Percentiles rank a stretch among this genome's conserved stretches.
Evolutionary conservation across 78 protist species (phyloP).

Genomic region (Bodo saltans): DNA sequence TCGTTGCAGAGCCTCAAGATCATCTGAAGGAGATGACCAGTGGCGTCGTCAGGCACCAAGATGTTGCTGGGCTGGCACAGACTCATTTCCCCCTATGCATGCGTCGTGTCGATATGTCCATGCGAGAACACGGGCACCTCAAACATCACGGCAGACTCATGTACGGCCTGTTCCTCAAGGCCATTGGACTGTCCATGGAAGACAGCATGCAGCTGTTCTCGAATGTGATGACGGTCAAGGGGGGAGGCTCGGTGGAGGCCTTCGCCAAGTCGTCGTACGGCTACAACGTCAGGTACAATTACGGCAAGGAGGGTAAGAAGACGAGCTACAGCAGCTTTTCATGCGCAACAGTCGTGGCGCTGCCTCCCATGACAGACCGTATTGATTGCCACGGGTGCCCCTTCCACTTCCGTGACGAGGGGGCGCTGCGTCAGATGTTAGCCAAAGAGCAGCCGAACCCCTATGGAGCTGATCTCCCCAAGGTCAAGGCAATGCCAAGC

Average conservation of each 20-base stretch:
- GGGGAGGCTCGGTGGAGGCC: not conserved
- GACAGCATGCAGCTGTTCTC: not conserved
- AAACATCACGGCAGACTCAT: not conserved
- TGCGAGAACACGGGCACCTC: not conserved
- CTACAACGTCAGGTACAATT: not conserved
- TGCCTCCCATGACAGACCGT: not conserved
- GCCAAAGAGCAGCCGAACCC: not conserved
- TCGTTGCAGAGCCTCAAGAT: not conserved
- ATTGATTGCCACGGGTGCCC: conserved; percentile 24
- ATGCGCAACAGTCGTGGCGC: not conserved
- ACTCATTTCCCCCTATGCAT: conserved; percentile 27
- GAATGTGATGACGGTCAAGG: not conserved
- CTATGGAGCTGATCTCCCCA: too few species aligned
- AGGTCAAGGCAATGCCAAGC: not conserved
- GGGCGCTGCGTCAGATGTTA: not conserved
- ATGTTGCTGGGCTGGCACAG: not conserved
- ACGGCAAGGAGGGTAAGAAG: conserved; percentile 19
- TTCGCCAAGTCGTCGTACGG: conserved; percentile 30
- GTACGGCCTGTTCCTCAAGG: conserved; percentile 13
- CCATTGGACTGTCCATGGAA: conserved; percentile 9
- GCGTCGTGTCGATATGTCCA: not conserved
- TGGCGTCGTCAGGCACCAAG: not conserved
- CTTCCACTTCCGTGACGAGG: not conserved
- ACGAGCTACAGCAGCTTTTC: not conserved
- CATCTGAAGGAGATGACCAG: not conserved